Percentiles rank a stretch among this genome's conserved stretches.
Evolutionary conservation across 2,329 filamentous ascomycete species (phyloP).

Genomic region (Graphilbum ipis-grandicollis): DNA sequence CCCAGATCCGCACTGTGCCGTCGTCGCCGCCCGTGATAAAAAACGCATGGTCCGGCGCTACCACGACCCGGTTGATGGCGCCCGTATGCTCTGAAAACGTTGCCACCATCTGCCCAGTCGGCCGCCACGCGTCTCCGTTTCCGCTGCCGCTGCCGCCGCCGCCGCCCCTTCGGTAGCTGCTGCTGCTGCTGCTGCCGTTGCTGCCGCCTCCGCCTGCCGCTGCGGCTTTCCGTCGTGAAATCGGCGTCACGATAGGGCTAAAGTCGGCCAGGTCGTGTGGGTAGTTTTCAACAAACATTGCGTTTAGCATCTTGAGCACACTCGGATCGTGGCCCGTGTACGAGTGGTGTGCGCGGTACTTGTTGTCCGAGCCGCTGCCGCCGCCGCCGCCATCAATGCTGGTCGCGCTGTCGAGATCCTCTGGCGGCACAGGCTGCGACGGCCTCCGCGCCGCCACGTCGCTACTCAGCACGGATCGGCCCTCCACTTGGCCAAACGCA

Average conservation of each 20-base stretch:
- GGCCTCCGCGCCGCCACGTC: constrained; percentile 7
- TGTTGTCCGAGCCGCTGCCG: background rate
- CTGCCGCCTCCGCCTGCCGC: constrained; percentile 21
- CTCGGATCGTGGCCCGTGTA: constrained; percentile 66
- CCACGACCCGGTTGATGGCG: constrained; percentile 62
- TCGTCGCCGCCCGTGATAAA: constrained; percentile 91
- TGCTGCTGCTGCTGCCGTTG: constrained; percentile 13
- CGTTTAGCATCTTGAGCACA: constrained; percentile 57
- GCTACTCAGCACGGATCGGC: constrained; percentile 26
- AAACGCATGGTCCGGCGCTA: constrained; percentile 82
- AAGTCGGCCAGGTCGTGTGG: constrained; percentile 51
- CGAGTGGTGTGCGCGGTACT: constrained; percentile 46
- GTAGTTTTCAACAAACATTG: constrained; percentile 63
- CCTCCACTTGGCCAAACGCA: constrained; percentile 42
- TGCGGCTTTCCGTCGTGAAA: constrained; percentile 35
- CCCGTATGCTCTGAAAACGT: constrained; percentile 78
- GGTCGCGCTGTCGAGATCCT: constrained; percentile 9
- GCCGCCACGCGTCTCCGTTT: constrained; percentile 56
- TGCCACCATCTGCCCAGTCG: constrained; percentile 67
- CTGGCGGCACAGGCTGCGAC: constrained; percentile 4
- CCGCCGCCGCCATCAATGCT: background rate
- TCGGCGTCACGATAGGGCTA: constrained; percentile 62
- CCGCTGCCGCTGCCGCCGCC: constrained; percentile 17
- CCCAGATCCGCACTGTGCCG: constrained; percentile 83
- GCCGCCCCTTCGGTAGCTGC: background rate